phyloP scores from a whole-genome alignment of 176 grass and related monocot species.

The Aegilops umbellulata region DNA sequence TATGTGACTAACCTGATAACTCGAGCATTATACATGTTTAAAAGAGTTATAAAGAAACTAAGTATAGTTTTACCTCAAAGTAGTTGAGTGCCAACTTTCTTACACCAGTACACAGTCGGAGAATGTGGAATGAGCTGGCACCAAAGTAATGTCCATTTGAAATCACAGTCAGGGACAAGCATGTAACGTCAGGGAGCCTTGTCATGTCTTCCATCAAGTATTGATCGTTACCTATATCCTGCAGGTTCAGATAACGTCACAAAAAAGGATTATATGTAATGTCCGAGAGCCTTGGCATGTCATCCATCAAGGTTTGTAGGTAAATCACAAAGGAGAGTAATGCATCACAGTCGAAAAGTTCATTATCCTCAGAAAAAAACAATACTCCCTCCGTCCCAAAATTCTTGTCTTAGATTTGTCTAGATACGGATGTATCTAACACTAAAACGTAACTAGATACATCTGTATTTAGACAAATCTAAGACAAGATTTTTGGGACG shows the following conservation, averaged over 20 bases:
- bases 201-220: conserved; percentile 32
- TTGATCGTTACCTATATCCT: neutral
- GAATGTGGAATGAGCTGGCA: neutral
- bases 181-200: neutral
- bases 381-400: no score
- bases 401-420: no score
- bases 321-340: neutral
- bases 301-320: neutral
- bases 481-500: no score
- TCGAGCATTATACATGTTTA: neutral
- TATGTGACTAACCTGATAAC: neutral
- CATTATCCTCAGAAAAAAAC: no score
- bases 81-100: neutral
- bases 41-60: neutral
- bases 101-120: conserved; percentile 5
- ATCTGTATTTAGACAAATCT: no score
- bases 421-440: no score
- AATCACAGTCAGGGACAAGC: neutral
- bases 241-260: neutral
- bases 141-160: conserved; percentile 2
- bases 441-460: no score
- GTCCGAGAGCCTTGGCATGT: neutral
- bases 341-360: neutral
- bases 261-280: conserved; percentile 3
- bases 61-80: neutral